Percentiles rank a stretch among this genome's conserved stretches.
Evolutionary conservation across 371 early-diverging fungal genomes (phyloP).

Genomic region (Umbelopsis sp.): DNA sequence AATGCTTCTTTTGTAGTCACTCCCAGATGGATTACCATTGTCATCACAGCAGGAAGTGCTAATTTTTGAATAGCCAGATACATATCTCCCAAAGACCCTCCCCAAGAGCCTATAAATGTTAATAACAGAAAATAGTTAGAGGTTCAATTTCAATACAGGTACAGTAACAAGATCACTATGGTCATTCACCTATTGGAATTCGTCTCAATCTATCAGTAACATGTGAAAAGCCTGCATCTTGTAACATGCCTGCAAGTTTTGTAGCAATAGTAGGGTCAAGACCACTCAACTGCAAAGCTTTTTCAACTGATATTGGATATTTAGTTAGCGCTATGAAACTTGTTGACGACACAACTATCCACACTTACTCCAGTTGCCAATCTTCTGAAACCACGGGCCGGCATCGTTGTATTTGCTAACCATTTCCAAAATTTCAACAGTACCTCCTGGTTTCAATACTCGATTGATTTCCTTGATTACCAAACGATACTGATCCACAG

Average conservation of each 20-base stretch:
- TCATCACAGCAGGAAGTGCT: constrained; percentile 44
- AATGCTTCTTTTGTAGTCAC: constrained; percentile 27
- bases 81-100: constrained; percentile 35
- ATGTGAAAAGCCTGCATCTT: constrained; percentile 30
- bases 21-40: constrained; percentile 40
- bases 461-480: constrained; percentile 46
- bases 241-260: constrained; percentile 33
- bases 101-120: constrained; percentile 36
- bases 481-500: constrained; percentile 33
- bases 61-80: constrained; percentile 40
- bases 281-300: constrained; percentile 31
- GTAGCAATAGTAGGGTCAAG: constrained; percentile 49
- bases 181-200: constrained; percentile 40
- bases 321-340: not conserved
- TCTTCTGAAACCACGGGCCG: constrained; percentile 36
- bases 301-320: constrained; percentile 28
- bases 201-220: constrained; percentile 33
- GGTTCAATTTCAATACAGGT: not conserved
- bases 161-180: not conserved
- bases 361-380: constrained; percentile 44
- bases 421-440: constrained; percentile 45
- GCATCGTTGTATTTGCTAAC: constrained; percentile 39
- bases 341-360: not conserved
- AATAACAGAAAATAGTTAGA: not conserved
- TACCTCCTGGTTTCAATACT: constrained; percentile 42